Base-by-base conservation (phyloP, 768 basidiomycete species). In the Boletus sp. region DNA sequence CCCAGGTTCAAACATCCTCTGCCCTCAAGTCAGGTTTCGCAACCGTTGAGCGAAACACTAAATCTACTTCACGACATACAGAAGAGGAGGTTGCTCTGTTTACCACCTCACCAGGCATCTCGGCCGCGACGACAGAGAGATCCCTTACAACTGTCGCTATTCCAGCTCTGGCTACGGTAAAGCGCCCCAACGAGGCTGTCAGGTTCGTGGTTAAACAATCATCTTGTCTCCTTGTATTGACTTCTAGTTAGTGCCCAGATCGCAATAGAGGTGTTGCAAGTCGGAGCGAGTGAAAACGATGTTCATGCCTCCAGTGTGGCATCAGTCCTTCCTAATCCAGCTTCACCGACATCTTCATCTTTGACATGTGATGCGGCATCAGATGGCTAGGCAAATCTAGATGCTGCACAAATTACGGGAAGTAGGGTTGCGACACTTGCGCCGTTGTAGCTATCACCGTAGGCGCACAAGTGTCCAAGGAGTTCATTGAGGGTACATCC, bases 201-300 rank as follows among this genome's bases (percentile, higher is more conserved):
- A 55, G 62, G 62, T 63, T 10, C 12, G 58, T 55, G 29, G 30
- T 30, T 9, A 24, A 39, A 29, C 5, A 0, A 17, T 33, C 12
- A 8, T 3, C 3, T 1, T 2, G 29, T 33, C 33, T 1, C 2
- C 17, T 1, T 12, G 1, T 14, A 12, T 15, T 54, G 14, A 61
- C 29, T 4, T 9, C 17, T 52, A 36, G 14, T 7, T 33, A 63
- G 61, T n/a, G 33, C 33, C 8, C 35, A 6, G 8, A 10, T n/a
- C n/a, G n/a, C n/a, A n/a, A n/a, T n/a, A n/a, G 33, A 47, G 12
- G n/a, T n/a, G n/a, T n/a, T n/a, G n/a, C n/a, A n/a, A n/a, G n/a
- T n/a, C n/a, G n/a, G n/a, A n/a, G 29, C 28, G 7, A 52, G 14
- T n/a, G 44, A 46, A 29, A 8, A 42, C 2, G 14, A 18, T 4